Evolutionary conservation across 352 stramenopile genomes (phyloP), one percentile per base, ranked within the genome.

Genomic region (Phytopythium vexans): DNA sequence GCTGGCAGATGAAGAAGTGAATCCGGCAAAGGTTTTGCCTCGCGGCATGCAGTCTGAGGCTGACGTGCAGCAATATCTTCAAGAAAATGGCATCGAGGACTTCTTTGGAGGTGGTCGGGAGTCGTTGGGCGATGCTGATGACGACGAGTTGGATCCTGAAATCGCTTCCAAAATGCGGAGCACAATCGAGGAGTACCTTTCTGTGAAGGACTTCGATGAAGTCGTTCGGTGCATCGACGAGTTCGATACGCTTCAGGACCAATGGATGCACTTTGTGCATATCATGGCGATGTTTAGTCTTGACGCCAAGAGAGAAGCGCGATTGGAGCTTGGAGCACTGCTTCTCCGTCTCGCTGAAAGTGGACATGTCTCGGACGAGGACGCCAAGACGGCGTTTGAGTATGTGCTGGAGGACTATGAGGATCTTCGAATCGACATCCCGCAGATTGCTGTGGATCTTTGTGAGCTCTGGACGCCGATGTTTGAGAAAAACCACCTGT

Each of bases 1-100:
- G 86, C 58, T 95, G 43, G 80, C 66, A 1, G 82, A 92, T 42
- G 86, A 95, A 58, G 82, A 94, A 51, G 70, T 95, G n/a, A 66
- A 56, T 6, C 55, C 74, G 3, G 70, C 72, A 35, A 77, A 61
- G 33, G 72, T 89, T 3, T 36, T 90, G 21, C 78, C 84, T 47
- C 51, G 43, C 7, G 64, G 64, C 1, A 64, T 74, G 52, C 67
- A 68, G 5, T 74, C 84, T 31, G 66, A 86, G 15, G 44, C 66
- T 2, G 70, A 73, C 3, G 70, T 90, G 12, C 56, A 75, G 44
- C 59, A 67, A 31, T 94, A 85, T 56, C 66, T 94, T 36, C 66
- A 71, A 41, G 67, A 87, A 41, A 64, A 89, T 34, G 74, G 77
- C 9, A 77, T 92, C 32, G 68, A 84, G 14, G 64, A 74, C 9